Evolutionary conservation across 176 grass and related monocot species (phyloP).

Genomic region (Musa troglodytarum): DNA sequence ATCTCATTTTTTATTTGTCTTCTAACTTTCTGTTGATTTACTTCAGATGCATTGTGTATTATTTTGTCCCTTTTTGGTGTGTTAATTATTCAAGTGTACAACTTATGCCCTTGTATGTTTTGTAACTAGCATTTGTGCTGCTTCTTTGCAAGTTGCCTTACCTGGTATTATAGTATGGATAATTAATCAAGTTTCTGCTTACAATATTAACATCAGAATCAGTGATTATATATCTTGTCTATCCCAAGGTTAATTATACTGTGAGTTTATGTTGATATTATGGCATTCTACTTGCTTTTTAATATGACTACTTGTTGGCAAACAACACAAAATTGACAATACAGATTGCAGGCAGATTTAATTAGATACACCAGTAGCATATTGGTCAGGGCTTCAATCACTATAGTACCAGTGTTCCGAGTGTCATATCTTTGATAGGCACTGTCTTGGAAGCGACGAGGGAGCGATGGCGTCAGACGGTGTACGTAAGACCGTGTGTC

Average conservation of each 20-base stretch:
- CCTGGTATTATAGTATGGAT: no score
- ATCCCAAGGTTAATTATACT: neutral
- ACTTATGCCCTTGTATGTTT: neutral
- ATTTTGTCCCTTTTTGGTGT: neutral
- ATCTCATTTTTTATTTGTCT: neutral
- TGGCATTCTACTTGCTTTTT: neutral
- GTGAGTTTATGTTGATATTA: neutral
- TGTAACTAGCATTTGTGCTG: no score
- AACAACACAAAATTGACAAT: neutral
- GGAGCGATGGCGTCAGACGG: no score
- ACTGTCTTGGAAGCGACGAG: no score
- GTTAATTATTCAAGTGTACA: neutral
- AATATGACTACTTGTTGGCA: neutral
- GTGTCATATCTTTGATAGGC: no score
- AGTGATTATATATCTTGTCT: neutral
- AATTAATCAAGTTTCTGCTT: no score
- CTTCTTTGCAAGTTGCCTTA: no score
- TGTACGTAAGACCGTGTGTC: no score
- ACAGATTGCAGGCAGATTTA: neutral
- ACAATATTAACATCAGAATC: no score
- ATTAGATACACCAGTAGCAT: neutral
- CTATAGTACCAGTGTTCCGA: no score
- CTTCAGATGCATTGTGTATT: neutral
- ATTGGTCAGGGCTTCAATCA: no score
- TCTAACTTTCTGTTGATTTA: conserved; percentile 8